These are phyloP conservation scores for Phytopythium oedochilum DNA, from an alignment of 352 stramenopile genomes.

Conservation along the genomic window DNA sequence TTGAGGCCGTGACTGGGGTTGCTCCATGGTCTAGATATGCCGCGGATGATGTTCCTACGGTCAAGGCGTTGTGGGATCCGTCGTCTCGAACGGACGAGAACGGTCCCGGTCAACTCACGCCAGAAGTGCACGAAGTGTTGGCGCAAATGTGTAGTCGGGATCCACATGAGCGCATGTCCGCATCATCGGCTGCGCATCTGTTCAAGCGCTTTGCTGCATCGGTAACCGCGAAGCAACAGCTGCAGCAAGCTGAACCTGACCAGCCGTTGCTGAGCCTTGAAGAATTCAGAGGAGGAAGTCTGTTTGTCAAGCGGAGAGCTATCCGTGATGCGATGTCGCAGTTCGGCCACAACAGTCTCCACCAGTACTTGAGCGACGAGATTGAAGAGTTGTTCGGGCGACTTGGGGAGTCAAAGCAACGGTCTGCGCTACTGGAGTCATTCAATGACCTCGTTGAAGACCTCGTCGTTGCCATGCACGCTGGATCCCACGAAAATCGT, in stretches of 20 bases:
- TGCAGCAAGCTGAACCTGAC: background rate
- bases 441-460: background rate
- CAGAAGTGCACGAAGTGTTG: constrained; percentile 12
- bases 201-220: background rate
- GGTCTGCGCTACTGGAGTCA: background rate
- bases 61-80: too few relatives aligned
- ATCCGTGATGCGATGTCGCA: background rate
- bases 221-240: background rate
- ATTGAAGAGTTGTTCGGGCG: background rate
- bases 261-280: background rate
- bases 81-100: background rate
- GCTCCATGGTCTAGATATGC: constrained; percentile 5
- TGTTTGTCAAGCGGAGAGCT: background rate
- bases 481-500: background rate
- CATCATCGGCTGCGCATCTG: constrained; percentile 5
- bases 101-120: background rate
- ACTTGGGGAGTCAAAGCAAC: background rate
- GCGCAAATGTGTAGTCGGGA: constrained; percentile 24
- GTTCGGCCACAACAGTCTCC: background rate
- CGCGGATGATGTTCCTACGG: too few relatives aligned
- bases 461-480: background rate
- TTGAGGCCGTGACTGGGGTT: constrained; percentile 24
- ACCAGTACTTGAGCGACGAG: background rate
- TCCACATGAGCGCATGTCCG: constrained; percentile 11
- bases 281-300: background rate